phyloP scores from a whole-genome alignment of 2,329 filamentous ascomycete genomes.

The Ophiostoma pallidulum region DNA sequence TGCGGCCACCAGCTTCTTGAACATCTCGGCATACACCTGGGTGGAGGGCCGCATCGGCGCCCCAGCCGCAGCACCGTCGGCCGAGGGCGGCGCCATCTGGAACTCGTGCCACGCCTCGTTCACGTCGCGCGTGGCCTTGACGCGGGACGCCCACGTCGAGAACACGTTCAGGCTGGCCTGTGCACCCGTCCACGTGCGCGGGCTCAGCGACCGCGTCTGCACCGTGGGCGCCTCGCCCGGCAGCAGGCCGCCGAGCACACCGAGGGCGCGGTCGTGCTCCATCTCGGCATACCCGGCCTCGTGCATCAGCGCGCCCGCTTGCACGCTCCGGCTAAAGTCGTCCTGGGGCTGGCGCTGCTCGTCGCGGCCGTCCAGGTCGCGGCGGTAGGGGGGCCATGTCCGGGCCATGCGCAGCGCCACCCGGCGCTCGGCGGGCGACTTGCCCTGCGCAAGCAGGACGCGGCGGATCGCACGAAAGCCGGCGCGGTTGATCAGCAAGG shows the following conservation, averaged over 20 bases:
- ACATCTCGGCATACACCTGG: slow-evolving; percentile 50
- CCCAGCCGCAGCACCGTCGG: too few species aligned
- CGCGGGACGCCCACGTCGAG: slow-evolving; percentile 43
- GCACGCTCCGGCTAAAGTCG: slow-evolving; percentile 43
- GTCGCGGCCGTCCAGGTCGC: slow-evolving; percentile 49
- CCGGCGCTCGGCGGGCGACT: slow-evolving; percentile 40
- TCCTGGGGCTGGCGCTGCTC: slow-evolving; percentile 42
- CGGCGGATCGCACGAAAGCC: slow-evolving; percentile 47
- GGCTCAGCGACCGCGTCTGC: slow-evolving; percentile 37
- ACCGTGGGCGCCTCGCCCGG: slow-evolving; percentile 46
- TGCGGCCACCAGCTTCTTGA: slow-evolving; percentile 42
- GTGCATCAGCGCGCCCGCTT: slow-evolving; percentile 43
- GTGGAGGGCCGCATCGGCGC: slow-evolving; percentile 28
- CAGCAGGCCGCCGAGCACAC: slow-evolving; percentile 43
- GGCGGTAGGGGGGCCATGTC: slow-evolving; percentile 53
- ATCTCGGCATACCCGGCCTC: slow-evolving; percentile 45
- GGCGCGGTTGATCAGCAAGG: slow-evolving; percentile 39
- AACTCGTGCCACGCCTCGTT: slow-evolving; percentile 52
- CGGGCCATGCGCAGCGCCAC: slow-evolving; percentile 39
- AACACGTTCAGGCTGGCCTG: slow-evolving; percentile 27
- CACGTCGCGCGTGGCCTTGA: slow-evolving; percentile 50
- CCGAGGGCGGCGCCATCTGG: slow-evolving; percentile 26
- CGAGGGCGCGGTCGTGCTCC: slow-evolving; percentile 38
- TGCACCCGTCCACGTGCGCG: slow-evolving; percentile 22
- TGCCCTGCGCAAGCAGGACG: slow-evolving; percentile 44